Base-by-base conservation (phyloP, 2,329 filamentous ascomycete species). In the Penicillium sp. region DNA sequence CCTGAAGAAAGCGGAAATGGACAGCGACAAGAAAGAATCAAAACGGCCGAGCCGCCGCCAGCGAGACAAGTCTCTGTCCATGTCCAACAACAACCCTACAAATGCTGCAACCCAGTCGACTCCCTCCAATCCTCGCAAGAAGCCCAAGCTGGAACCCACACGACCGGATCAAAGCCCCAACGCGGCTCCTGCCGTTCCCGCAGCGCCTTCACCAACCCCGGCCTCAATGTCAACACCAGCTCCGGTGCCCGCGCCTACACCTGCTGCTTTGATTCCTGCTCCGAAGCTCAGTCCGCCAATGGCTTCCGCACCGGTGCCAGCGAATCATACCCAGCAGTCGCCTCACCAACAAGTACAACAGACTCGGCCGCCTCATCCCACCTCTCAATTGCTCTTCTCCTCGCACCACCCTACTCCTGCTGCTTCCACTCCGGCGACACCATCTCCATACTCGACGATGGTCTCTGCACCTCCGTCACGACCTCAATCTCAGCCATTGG, bases 91-190 rank as follows among this genome's bases (percentile, higher is more conserved):
- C 54, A 65, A 59, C 54, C 50, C 57, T 48, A 59, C 44, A 44
- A 38, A 21, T 46, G 26, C 57, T 21, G 41, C 64, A n/a, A 48
- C 58, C 46, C 58, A 58, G 50, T 63, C 56, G 46, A 47, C 61
- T 15, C 56, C 65, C 17, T 65, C 63, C 19, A 65, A 71, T 35
- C 66, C 82, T 62, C 83, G 85, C 68, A 87, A 81, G 70, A 81
- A 79, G 66, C 73, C 74, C 49, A 81, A 81, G 70, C 67, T 79
- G 54, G 79, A 81, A 69, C 55, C 60, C 63, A 52, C 68, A 62
- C 44, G 65, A 54, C 58, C 64, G 30, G 55, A 64, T 38, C 52
- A 62, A 47, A 29, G 47, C 52, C 46, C 49, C 54, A 51, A 15
- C 31, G 51, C 55, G 44, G 45, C 58, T 60, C 19, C 61, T 52